Conservation (phyloP, 2,329 filamentous ascomycete species). For the Teratosphaeria nubilosa region DNA sequence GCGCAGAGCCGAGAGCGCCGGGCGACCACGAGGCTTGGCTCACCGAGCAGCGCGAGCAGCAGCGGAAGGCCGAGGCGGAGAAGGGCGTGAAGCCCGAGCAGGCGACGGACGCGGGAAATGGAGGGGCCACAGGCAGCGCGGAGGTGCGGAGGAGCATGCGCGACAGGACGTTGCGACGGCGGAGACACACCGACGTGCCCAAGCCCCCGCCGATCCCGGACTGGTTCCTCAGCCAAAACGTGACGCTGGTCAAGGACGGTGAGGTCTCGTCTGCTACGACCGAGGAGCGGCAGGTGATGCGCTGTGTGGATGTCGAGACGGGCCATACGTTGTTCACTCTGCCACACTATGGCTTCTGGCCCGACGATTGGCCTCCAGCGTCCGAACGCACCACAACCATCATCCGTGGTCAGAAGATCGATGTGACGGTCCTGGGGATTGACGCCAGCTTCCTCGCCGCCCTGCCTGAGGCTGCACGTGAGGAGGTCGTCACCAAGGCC, state of each 20-base stretch:
- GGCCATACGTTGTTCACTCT: constrained; percentile 23
- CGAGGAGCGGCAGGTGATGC: constrained; percentile 8
- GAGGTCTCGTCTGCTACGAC: background rate
- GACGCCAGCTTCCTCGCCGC: background rate
- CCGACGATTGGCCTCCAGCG: background rate
- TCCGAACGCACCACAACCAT: background rate
- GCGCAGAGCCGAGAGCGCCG: constrained; percentile 12
- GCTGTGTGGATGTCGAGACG: constrained; percentile 21
- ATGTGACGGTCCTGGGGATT: background rate
- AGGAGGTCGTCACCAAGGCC: background rate
- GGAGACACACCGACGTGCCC: constrained; percentile 10
- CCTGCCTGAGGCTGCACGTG: background rate
- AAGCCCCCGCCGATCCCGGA: constrained; percentile 26
- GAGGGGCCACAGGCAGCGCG: constrained; percentile 2
- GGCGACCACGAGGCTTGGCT: constrained; percentile 8
- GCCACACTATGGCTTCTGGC: constrained; percentile 12
- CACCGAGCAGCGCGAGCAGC: constrained; percentile 12
- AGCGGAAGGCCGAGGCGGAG: constrained; percentile 5
- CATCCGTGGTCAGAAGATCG: constrained; percentile 2
- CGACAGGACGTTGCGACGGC: constrained; percentile 5
- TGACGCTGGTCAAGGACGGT: constrained; percentile 15
- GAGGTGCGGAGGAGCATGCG: constrained; percentile 12
- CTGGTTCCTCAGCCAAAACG: constrained; percentile 29
- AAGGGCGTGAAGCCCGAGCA: constrained; percentile 1
- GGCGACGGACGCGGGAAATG: constrained; percentile 2